Evolutionary conservation across 345 rosid genomes (phyloP).

Genomic region (Microcos paniculata): DNA sequence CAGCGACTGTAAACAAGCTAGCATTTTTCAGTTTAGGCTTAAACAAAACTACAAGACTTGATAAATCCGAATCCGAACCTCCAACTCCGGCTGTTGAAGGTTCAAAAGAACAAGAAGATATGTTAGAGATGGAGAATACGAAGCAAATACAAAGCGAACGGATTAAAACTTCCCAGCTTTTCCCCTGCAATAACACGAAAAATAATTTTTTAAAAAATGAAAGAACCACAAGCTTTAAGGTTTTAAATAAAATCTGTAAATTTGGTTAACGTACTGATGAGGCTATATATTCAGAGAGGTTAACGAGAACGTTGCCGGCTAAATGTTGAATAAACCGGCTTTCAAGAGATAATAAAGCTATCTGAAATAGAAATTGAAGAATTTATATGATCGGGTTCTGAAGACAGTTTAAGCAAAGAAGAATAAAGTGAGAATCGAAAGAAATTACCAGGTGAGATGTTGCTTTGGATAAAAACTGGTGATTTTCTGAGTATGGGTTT

Average conservation of each 20-base stretch:
- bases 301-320: slow-evolving; percentile 57
- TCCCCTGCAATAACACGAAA: slow-evolving; percentile 40
- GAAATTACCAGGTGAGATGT: slow-evolving; percentile 55
- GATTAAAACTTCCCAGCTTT: slow-evolving; percentile 46
- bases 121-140: slow-evolving; percentile 33
- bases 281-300: slow-evolving; percentile 43
- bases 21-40: slow-evolving; percentile 48
- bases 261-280: slow-evolving; percentile 44
- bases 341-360: slow-evolving; percentile 40
- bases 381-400: neutral
- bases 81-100: slow-evolving; percentile 25
- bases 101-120: slow-evolving; percentile 17
- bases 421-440: neutral
- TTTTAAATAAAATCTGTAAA: neutral
- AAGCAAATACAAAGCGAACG: slow-evolving; percentile 48
- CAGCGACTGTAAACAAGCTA: slow-evolving; percentile 58
- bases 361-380: slow-evolving; percentile 37
- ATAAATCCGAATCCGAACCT: slow-evolving; percentile 12
- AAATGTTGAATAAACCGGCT: slow-evolving; percentile 57
- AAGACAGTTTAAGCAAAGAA: neutral
- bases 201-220: neutral
- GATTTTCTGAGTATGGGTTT: slow-evolving; percentile 10
- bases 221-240: neutral
- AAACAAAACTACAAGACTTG: slow-evolving; percentile 29
- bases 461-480: slow-evolving; percentile 32